Base-by-base conservation (phyloP, 768 basidiomycete species). In the Russula compacta region DNA sequence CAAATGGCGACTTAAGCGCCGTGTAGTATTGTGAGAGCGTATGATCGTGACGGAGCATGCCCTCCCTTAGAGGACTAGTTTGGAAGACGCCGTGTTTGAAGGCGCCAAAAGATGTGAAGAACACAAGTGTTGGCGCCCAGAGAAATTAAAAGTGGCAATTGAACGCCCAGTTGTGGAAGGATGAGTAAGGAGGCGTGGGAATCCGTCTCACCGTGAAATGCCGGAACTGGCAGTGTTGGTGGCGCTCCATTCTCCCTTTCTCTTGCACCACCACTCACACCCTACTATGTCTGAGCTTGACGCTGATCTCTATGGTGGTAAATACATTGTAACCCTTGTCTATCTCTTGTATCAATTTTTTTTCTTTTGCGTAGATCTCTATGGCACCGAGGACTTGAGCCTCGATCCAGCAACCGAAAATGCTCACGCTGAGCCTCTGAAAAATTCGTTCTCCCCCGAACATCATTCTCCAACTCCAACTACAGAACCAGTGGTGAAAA, bases 301-400 rank as follows among this genome's bases (percentile, higher is more conserved):
- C 73, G 87, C 87, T 74, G 92, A 93, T 73, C 82, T 93, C 54
- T 94, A 94, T 69, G 89, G 90, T 69, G 92, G 92, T 89, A 70
- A 59, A 83, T 69, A 11, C 6, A 3, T 53, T 9, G 14, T 46
- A 6, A 17, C n/a, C 21, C n/a, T 49, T 29, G 4, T 32, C 10
- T 24, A 1, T 55, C 43, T 29, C 48, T 9, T 61, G 36, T 44
- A 35, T 33, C 42, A 52, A 49, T 14, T n/a, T 29, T 36, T 47
- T 3, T 29, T 9, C n/a, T 29, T 47, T 35, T 68, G 14, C 53
- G 21, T 35, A 58, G 66, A 89, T 70, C 81, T 90, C 43, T 91
- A 90, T 69, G 79, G 78, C 40, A 76, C 75, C 38, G 79, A 80
- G 58, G 86, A 87, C 61, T 69, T 76, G 15, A 83, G 83, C 44